Base-by-base conservation (phyloP, 2,329 filamentous ascomycete species). In the Domatiomyces catenatus region DNA sequence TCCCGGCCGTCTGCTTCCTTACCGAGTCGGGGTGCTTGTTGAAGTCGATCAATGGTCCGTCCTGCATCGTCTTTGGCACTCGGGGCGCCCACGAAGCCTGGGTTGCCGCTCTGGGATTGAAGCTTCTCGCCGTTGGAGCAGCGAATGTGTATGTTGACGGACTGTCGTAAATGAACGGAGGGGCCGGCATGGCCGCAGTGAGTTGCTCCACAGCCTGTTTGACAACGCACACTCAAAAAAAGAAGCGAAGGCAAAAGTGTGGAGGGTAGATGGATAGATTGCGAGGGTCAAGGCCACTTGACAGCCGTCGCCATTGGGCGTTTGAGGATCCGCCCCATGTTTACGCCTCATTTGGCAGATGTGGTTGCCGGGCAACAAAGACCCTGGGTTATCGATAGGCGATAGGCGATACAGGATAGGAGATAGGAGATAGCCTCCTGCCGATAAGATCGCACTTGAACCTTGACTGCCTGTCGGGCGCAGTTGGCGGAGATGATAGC, bases 31-130 rank as follows among this genome's bases (percentile, higher is more conserved):
- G 88, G 66, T 94, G 89, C 52, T 78, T 76, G 66, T 93, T 92
- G 72, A 94, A 84, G 53, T 83, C 77, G 55, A 95, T 69, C 56
- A 93, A 69, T 10, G 87, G 88, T 0, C 87, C 88, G 49, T 84
- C 74, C 44, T 74, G 76, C 43, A 77, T 74, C 61, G 75, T 81
- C 22, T 69, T 72, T 42, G 66, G 63, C 17, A 77, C 71, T 49
- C 78, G 77, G 10, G 79, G 76, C 61, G 79, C 71, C 72, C 79
- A 85, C 68, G 84, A 90, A 55, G 86, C 84, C 63, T 87, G 77
- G 19, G 87, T 89, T 47, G 88, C 76, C 53, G 85, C 84, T 66
- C 89, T 93, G 47, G 90, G 89, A 61, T 95, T 88, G 67, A 93
- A 94, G n/a, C 69, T 61, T 61, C 70, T 65, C 66, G 69, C 63